phyloP scores from a whole-genome alignment of 2,329 filamentous ascomycete species.

The Colletotrichum viniferum region DNA sequence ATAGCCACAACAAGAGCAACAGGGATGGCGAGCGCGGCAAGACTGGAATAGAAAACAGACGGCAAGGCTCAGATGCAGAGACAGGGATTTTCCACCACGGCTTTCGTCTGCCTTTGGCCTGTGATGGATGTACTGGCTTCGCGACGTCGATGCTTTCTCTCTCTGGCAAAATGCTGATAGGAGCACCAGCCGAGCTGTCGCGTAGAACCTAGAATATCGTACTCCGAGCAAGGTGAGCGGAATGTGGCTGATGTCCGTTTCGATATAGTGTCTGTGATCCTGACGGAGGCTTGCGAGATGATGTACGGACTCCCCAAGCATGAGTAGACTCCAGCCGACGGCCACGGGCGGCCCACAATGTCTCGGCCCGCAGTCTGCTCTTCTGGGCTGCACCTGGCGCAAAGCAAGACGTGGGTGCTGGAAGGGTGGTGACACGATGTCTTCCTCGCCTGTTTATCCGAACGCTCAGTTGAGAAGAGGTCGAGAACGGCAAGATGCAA shows the following conservation, averaged over 20 bases:
- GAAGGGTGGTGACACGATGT: neutral
- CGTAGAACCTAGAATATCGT: neutral
- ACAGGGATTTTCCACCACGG: neutral
- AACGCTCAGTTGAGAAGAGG: neutral
- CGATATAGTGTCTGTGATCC: neutral
- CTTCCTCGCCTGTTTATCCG: neutral
- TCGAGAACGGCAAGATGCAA: neutral
- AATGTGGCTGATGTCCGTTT: neutral
- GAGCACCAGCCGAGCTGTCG: neutral
- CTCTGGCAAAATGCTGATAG: neutral
- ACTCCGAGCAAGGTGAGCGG: neutral
- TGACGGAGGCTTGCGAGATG: neutral
- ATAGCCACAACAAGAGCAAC: neutral
- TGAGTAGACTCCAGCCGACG: neutral
- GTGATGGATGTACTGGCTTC: neutral
- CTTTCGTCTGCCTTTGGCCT: neutral
- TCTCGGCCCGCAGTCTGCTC: neutral
- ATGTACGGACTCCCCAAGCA: neutral
- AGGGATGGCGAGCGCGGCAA: conserved; percentile 1
- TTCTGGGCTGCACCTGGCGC: neutral
- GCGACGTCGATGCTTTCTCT: neutral
- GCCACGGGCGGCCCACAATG: neutral
- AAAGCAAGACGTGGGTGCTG: neutral
- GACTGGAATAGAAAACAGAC: neutral
- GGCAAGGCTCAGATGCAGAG: neutral